phyloP scores from a whole-genome alignment of 768 basidiomycete genomes.

The Hemileccinum rubropunctum region DNA sequence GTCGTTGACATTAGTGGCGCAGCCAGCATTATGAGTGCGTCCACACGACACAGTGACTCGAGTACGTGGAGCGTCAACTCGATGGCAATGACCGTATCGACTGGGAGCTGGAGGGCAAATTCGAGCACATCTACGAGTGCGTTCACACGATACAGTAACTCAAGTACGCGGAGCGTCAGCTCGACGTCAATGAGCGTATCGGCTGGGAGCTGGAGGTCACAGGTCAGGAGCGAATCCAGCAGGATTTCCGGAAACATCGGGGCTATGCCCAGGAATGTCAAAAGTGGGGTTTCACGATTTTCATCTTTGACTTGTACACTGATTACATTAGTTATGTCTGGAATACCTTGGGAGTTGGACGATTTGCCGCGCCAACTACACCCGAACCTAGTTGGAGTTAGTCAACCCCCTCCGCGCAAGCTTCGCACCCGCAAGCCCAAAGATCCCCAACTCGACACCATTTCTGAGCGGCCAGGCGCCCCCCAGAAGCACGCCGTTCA shows the following conservation, averaged over 20 bases:
- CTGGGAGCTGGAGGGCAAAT: conserved; percentile 74
- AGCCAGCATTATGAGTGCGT: conserved; percentile 51
- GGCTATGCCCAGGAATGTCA: conserved; percentile 67
- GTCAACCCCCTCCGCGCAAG: conserved; percentile 55
- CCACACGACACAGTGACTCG: conserved; percentile 72
- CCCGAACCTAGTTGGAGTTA: conserved; percentile 58
- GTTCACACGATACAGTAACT: conserved; percentile 75
- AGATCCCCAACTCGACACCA: conserved; percentile 68
- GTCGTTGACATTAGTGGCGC: conserved; percentile 25
- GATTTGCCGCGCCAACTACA: conserved; percentile 67
- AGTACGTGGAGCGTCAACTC: conserved; percentile 75
- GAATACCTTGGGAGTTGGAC: conserved; percentile 73
- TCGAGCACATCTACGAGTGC: conserved; percentile 65
- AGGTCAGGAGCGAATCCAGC: conserved; percentile 20
- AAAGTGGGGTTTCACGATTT: conserved; percentile 55
- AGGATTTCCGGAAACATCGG: conserved; percentile 14
- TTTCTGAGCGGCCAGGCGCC: conserved; percentile 60
- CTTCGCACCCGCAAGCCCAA: conserved; percentile 65
- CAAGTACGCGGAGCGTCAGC: conserved; percentile 68
- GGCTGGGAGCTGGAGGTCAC: conserved; percentile 68
- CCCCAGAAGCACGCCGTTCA: conserved; percentile 46
- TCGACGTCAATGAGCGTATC: conserved; percentile 82
- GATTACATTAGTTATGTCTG: conserved; percentile 57
- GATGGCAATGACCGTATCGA: conserved; percentile 75
- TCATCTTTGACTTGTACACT: neutral